Evolutionary conservation across 768 basidiomycete species (phyloP).

Genomic region (Suillus clintonianus): DNA sequence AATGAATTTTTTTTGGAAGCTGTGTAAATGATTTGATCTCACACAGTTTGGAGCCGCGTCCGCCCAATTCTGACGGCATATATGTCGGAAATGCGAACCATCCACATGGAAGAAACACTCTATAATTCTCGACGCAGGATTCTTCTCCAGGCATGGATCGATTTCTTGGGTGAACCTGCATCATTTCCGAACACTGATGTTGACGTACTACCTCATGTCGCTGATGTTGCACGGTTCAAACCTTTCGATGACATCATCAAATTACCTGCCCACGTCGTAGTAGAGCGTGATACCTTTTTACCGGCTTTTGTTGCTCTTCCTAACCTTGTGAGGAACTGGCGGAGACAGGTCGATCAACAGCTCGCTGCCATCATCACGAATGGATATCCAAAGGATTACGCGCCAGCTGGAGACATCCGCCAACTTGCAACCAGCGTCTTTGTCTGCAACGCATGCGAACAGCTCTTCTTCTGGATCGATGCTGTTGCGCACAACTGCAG

Average conservation of each 20-base stretch:
- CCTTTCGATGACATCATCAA: slow-evolving; percentile 27
- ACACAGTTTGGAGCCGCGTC: slow-evolving; percentile 17
- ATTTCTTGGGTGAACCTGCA: slow-evolving; percentile 19
- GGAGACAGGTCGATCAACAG: slow-evolving; percentile 23
- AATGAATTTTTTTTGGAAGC: neutral
- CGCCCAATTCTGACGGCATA: slow-evolving; percentile 23
- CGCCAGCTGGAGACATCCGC: slow-evolving; percentile 14
- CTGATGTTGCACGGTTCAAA: slow-evolving; percentile 24
- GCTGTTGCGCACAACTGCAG: slow-evolving; percentile 3
- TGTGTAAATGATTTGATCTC: slow-evolving; percentile 8
- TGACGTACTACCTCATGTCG: slow-evolving; percentile 27
- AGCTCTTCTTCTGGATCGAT: slow-evolving; percentile 5
- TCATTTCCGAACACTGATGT: slow-evolving; percentile 8
- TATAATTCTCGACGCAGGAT: slow-evolving; percentile 25
- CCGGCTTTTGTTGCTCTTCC: slow-evolving; percentile 17
- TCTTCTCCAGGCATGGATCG: slow-evolving; percentile 28
- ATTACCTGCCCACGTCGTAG: slow-evolving; percentile 9
- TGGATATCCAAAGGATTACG: slow-evolving; percentile 18
- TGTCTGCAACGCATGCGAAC: slow-evolving; percentile 15
- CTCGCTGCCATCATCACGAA: slow-evolving; percentile 28
- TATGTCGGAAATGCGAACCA: slow-evolving; percentile 32
- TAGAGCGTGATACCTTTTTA: slow-evolving; percentile 16
- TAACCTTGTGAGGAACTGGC: slow-evolving; percentile 19
- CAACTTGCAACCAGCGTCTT: slow-evolving; percentile 32
- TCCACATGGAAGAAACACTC: slow-evolving; percentile 30